phyloP scores from a whole-genome alignment of 2,329 filamentous ascomycete genomes.

The Herpotrichia juniperi region DNA sequence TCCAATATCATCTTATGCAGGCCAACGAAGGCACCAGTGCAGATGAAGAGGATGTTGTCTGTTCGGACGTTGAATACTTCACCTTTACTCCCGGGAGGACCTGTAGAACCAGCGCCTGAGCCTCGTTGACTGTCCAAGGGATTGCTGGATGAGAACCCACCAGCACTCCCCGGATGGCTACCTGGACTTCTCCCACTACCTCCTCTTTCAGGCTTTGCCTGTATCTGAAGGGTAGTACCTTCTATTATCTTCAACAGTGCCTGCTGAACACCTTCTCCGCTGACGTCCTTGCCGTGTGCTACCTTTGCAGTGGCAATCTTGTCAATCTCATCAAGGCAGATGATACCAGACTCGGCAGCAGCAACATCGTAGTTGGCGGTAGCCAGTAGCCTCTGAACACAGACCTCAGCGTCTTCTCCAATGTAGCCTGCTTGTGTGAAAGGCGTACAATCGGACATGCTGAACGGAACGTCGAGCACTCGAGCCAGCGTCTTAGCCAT shows the following conservation, averaged over 20 bases:
- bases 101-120: slow-evolving; percentile 18
- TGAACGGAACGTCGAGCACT: slow-evolving; percentile 92
- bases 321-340: slow-evolving; percentile 96
- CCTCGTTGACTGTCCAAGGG: slow-evolving; percentile 26
- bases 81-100: slow-evolving; percentile 50
- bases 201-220: slow-evolving; percentile 78
- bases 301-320: slow-evolving; percentile 92
- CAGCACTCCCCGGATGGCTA: slow-evolving; percentile 19
- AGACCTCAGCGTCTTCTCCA: slow-evolving; percentile 95
- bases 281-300: slow-evolving; percentile 88
- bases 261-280: slow-evolving; percentile 95
- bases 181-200: slow-evolving; percentile 29
- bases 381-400: slow-evolving; percentile 86
- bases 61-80: slow-evolving; percentile 80
- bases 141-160: slow-evolving; percentile 20
- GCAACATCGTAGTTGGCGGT: slow-evolving; percentile 88
- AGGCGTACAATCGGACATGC: slow-evolving; percentile 93
- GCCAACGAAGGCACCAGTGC: slow-evolving; percentile 92
- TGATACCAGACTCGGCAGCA: slow-evolving; percentile 87
- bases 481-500: slow-evolving; percentile 92
- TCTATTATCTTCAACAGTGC: slow-evolving; percentile 95
- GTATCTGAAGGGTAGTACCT: slow-evolving; percentile 90
- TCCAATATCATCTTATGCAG: slow-evolving; percentile 86
- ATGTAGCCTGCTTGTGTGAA: slow-evolving; percentile 98
- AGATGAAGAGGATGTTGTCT: slow-evolving; percentile 96